phyloP scores from a whole-genome alignment of 331 rosid genomes.

The Quercus lobata region DNA sequence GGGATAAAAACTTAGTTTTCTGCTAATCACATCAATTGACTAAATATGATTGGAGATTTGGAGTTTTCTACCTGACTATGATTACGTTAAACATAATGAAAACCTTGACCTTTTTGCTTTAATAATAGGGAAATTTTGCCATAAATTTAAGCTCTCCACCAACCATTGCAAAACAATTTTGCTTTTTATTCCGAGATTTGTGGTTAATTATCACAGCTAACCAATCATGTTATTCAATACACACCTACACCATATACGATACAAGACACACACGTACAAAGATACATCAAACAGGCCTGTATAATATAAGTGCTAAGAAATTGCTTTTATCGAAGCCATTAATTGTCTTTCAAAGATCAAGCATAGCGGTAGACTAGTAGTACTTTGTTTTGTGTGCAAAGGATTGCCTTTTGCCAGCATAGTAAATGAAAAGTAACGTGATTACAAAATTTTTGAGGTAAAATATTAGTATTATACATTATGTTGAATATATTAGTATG shows the following conservation, averaged over 20 bases:
- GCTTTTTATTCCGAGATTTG: constrained; percentile 7
- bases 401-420: constrained; percentile 5
- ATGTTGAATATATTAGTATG: too few relatives aligned
- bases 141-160: not conserved
- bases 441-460: too few relatives aligned
- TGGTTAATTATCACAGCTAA: not conserved
- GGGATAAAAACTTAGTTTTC: constrained; percentile 28
- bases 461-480: too few relatives aligned
- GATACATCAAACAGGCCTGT: too few relatives aligned
- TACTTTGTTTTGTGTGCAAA: constrained; percentile 26
- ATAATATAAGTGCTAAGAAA: too few relatives aligned
- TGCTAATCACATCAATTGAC: constrained; percentile 40
- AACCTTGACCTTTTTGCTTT: constrained; percentile 8
- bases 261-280: too few relatives aligned
- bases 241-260: too few relatives aligned
- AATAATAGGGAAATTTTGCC: constrained; percentile 4
- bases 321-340: not conserved
- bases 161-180: not conserved
- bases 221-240: too few relatives aligned
- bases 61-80: constrained; percentile 14
- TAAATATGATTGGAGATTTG: constrained; percentile 20
- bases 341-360: not conserved
- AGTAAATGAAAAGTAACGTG: too few relatives aligned
- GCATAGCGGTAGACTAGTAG: not conserved
- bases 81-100: not conserved